Percentiles rank a stretch among this genome's conserved stretches.
Conservation (phyloP, 108 stramenopile species). For the Mayamaea pseudoterrestris region DNA sequence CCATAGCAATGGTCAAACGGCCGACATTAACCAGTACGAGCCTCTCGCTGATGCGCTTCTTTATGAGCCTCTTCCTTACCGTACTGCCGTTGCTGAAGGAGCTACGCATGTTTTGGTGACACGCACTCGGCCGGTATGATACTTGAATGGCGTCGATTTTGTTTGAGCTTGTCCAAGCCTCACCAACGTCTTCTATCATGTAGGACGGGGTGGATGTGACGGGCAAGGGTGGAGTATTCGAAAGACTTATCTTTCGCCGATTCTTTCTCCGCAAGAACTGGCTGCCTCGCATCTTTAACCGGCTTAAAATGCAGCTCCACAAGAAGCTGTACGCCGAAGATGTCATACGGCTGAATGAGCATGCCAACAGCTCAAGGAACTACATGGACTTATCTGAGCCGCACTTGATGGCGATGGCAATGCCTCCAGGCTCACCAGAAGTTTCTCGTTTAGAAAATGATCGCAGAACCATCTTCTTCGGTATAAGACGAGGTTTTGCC, state of each 20-base stretch:
- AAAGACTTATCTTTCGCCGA: conserved; percentile 65
- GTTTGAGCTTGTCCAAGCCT: too few species aligned
- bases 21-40: conserved; percentile 34
- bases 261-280: conserved; percentile 78
- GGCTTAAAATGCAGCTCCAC: conserved; percentile 48
- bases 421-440: conserved; percentile 73
- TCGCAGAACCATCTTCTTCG: conserved; percentile 72
- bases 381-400: conserved; percentile 34
- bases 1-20: conserved; percentile 30
- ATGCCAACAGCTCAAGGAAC: conserved; percentile 28
- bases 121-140: conserved; percentile 77
- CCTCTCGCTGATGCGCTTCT: conserved; percentile 87
- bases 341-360: conserved; percentile 67
- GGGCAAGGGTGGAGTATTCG: conserved; percentile 67
- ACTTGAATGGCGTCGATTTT: too few species aligned
- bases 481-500: conserved; percentile 80
- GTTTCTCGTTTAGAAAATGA: conserved; percentile 66
- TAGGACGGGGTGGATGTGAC: conserved; percentile 85
- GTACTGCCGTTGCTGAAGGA: conserved; percentile 71
- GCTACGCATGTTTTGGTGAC: conserved; percentile 87
- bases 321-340: conserved; percentile 79
- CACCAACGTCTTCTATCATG: too few species aligned
- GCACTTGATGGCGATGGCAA: conserved; percentile 69
- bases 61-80: conserved; percentile 85
- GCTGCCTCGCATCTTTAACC: conserved; percentile 39